Evolutionary conservation across 169 alveolate genomes (phyloP).

Genomic region (Perkinsus marinus): DNA sequence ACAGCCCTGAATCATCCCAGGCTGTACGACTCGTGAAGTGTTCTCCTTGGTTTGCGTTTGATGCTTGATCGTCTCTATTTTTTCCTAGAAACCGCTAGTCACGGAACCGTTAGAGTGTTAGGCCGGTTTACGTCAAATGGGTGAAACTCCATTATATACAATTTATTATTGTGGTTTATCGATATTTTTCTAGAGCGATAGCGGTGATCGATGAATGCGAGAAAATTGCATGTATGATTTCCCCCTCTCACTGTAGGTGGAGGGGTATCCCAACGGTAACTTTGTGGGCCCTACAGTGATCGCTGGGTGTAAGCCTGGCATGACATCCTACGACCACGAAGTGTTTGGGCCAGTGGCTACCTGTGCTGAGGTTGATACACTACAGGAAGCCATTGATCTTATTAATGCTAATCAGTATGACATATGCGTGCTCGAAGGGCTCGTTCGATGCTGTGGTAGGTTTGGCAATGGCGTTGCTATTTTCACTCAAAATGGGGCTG

Average conservation of each 20-base stretch:
- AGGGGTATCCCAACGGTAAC: slow-evolving; percentile 51
- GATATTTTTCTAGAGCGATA: too few species aligned
- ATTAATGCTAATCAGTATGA: slow-evolving; percentile 29
- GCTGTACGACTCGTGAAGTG: too few species aligned
- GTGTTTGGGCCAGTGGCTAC: slow-evolving; percentile 59
- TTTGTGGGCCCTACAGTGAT: slow-evolving; percentile 63
- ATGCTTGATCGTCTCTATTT: too few species aligned
- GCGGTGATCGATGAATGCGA: too few species aligned
- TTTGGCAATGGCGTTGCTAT: slow-evolving; percentile 64
- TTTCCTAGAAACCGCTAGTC: too few species aligned
- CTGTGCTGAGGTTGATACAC: slow-evolving; percentile 39
- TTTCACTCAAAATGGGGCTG: slow-evolving; percentile 48
- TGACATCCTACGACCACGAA: slow-evolving; percentile 49
- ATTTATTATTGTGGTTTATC: too few species aligned
- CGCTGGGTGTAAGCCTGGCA: slow-evolving; percentile 39
- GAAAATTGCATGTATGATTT: too few species aligned
- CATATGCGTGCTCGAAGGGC: not conserved
- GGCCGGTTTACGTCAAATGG: too few species aligned
- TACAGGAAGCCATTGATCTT: slow-evolving; percentile 48
- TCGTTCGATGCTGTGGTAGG: slow-evolving; percentile 11
- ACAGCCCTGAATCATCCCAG: too few species aligned
- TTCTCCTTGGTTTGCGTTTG: too few species aligned
- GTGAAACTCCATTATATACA: too few species aligned
- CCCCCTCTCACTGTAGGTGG: not conserved
- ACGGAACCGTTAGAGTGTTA: too few species aligned